phyloP scores from a whole-genome alignment of 129 eudicot genomes.

The Artemisia tridentata region DNA sequence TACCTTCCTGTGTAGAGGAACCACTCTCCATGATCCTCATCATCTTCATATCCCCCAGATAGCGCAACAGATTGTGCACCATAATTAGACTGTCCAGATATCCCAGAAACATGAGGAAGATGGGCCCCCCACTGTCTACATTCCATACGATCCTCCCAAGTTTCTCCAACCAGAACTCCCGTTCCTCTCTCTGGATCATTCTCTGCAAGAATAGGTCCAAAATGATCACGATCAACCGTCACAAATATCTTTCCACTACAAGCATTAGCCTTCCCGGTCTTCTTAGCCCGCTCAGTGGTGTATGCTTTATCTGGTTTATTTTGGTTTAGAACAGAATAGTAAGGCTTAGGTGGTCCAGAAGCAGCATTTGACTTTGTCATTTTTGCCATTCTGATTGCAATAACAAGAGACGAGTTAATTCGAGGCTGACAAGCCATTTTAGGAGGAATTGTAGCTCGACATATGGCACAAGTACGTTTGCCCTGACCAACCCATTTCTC shows the following conservation, averaged over 20 bases:
- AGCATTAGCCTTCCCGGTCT: slow-evolving; percentile 87
- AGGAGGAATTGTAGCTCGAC: slow-evolving; percentile 59
- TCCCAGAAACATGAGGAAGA: slow-evolving; percentile 88
- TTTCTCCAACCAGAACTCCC: slow-evolving; percentile 88
- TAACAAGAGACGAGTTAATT: slow-evolving; percentile 65
- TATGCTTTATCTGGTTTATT: slow-evolving; percentile 79
- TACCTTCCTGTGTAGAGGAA: slow-evolving; percentile 43
- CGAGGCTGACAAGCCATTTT: slow-evolving; percentile 73
- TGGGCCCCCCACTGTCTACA: slow-evolving; percentile 97
- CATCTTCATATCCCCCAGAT: slow-evolving; percentile 41
- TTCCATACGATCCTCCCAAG: slow-evolving; percentile 74
- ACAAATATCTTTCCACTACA: slow-evolving; percentile 89
- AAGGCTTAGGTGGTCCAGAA: slow-evolving; percentile 48
- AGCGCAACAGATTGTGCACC: slow-evolving; percentile 45
- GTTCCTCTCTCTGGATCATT: slow-evolving; percentile 73
- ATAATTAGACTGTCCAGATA: slow-evolving; percentile 62
- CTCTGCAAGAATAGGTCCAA: slow-evolving; percentile 87
- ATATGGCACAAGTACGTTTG: slow-evolving; percentile 67
- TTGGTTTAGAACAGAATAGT: slow-evolving; percentile 49
- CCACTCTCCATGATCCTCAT: slow-evolving; percentile 47
- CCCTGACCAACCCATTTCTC: slow-evolving; percentile 91
- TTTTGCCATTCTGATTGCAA: slow-evolving; percentile 76
- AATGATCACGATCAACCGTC: slow-evolving; percentile 76
- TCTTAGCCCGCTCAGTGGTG: slow-evolving; percentile 82
- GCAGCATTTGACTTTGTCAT: slow-evolving; percentile 34